Conservation (phyloP, 805 yeast species). For the Clavispora fructus region DNA sequence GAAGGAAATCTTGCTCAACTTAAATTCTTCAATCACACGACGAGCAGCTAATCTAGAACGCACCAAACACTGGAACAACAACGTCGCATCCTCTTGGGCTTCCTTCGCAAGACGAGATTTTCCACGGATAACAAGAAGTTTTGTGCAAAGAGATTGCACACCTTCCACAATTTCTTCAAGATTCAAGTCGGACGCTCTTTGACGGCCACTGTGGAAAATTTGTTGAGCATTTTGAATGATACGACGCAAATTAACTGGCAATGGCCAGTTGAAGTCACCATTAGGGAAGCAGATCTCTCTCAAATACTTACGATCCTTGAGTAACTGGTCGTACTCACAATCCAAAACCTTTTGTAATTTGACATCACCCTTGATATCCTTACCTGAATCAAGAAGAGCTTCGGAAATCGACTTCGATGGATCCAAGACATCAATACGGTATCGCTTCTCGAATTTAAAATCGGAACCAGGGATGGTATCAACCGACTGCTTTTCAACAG, state of each 20-base stretch:
- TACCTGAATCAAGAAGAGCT: slow-evolving; percentile 77
- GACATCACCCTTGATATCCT: slow-evolving; percentile 85
- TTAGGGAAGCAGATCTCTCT: slow-evolving; percentile 78
- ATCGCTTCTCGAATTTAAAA: slow-evolving; percentile 73
- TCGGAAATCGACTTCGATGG: slow-evolving; percentile 58
- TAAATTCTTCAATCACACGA: slow-evolving; percentile 87
- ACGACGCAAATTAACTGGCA: slow-evolving; percentile 96
- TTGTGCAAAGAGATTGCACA: slow-evolving; percentile 63
- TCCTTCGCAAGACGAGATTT: slow-evolving; percentile 64
- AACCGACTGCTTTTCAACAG: slow-evolving; percentile 92
- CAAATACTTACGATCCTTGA: slow-evolving; percentile 70
- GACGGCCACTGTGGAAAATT: slow-evolving; percentile 88
- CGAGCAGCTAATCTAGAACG: slow-evolving; percentile 90
- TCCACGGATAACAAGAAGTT: slow-evolving; percentile 78
- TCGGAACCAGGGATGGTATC: slow-evolving; percentile 95
- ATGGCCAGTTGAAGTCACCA: slow-evolving; percentile 96
- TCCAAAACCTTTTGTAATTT: slow-evolving; percentile 77
- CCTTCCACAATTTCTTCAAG: slow-evolving; percentile 73
- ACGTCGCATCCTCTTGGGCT: slow-evolving; percentile 90
- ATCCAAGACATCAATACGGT: slow-evolving; percentile 81
- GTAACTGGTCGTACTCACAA: slow-evolving; percentile 74
- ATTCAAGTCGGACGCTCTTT: slow-evolving; percentile 84
- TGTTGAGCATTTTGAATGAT: slow-evolving; percentile 96
- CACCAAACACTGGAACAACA: slow-evolving; percentile 82
- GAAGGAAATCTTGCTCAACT: slow-evolving; percentile 78